Evolutionary conservation across 2,329 filamentous ascomycete species (phyloP).

Genomic region (Aspergillus sp.): DNA sequence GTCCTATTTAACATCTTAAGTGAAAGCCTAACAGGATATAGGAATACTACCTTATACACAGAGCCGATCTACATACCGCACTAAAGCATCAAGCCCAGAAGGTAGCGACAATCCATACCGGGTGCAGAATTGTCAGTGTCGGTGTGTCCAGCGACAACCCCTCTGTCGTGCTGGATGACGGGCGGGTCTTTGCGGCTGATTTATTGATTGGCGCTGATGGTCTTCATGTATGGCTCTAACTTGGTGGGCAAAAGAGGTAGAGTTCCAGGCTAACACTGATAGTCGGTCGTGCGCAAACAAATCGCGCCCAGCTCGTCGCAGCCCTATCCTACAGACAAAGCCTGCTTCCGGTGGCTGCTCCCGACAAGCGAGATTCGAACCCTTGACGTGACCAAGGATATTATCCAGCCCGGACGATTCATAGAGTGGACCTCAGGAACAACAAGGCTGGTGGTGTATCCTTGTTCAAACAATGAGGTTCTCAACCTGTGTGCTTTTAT

Average conservation of each 20-base stretch:
- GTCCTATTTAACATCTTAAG: too few species aligned
- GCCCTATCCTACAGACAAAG: slow-evolving; percentile 23
- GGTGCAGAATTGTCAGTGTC: slow-evolving; percentile 22
- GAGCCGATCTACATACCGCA: slow-evolving; percentile 44
- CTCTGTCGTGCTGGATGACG: slow-evolving; percentile 21
- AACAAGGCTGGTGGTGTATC: slow-evolving; percentile 47
- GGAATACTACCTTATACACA: slow-evolving; percentile 38
- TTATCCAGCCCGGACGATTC: slow-evolving; percentile 34
- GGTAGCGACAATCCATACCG: slow-evolving; percentile 21
- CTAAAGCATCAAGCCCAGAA: slow-evolving; percentile 33
- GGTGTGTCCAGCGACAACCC: slow-evolving; percentile 14
- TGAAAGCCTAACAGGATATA: background rate
- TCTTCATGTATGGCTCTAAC: slow-evolving; percentile 17
- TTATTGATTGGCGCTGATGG: slow-evolving; percentile 28
- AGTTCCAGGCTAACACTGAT: background rate
- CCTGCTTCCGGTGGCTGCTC: slow-evolving; percentile 27
- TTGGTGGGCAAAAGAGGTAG: too few species aligned
- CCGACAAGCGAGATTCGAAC: slow-evolving; percentile 16
- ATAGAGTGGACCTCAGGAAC: slow-evolving; percentile 44
- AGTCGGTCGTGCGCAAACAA: slow-evolving; percentile 24
- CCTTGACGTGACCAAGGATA: slow-evolving; percentile 10
- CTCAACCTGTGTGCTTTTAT: slow-evolving; percentile 51
- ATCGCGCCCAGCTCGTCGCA: slow-evolving; percentile 18
- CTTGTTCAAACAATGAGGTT: slow-evolving; percentile 44
- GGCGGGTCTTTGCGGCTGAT: slow-evolving; percentile 20